Conservation (phyloP, 2,329 filamentous ascomycete species). For the Acephala macrosclerotiorum region DNA sequence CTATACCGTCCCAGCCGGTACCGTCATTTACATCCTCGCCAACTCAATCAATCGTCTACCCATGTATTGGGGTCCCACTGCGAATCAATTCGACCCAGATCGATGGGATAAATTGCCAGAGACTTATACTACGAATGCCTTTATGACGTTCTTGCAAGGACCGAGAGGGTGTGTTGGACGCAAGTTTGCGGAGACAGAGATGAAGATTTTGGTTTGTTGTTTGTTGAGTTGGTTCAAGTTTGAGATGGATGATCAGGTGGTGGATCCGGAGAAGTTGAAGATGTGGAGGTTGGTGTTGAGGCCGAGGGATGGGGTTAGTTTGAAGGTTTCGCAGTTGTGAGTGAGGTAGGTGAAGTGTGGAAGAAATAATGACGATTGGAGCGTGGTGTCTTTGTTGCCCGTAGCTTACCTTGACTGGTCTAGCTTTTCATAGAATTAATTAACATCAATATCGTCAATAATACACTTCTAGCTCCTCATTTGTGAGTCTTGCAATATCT, state of each 20-base stretch:
- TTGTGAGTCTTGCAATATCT: too few species aligned
- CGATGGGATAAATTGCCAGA: constrained; percentile 50
- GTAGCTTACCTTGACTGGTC: too few species aligned
- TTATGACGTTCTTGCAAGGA: constrained; percentile 46
- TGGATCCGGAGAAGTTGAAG: constrained; percentile 54
- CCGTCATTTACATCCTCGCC: constrained; percentile 51
- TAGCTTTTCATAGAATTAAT: background rate
- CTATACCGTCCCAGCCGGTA: constrained; percentile 51
- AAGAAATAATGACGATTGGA: background rate
- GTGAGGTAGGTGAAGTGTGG: background rate
- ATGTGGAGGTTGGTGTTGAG: constrained; percentile 56
- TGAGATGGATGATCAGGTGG: constrained; percentile 45
- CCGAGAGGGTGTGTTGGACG: constrained; percentile 45
- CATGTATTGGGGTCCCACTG: constrained; percentile 50
- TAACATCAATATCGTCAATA: background rate
- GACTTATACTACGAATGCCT: constrained; percentile 47
- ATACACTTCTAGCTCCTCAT: too few species aligned
- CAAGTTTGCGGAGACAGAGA: constrained; percentile 47
- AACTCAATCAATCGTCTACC: constrained; percentile 51
- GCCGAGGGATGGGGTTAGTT: constrained; percentile 51
- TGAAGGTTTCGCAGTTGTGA: constrained; percentile 38
- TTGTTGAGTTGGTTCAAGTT: constrained; percentile 46
- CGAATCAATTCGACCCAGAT: constrained; percentile 51
- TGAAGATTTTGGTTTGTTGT: constrained; percentile 46
- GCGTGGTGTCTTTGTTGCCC: background rate